Evolutionary conservation across 352 stramenopile genomes (phyloP).

Genomic region (Globisporangium acanthophoron): DNA sequence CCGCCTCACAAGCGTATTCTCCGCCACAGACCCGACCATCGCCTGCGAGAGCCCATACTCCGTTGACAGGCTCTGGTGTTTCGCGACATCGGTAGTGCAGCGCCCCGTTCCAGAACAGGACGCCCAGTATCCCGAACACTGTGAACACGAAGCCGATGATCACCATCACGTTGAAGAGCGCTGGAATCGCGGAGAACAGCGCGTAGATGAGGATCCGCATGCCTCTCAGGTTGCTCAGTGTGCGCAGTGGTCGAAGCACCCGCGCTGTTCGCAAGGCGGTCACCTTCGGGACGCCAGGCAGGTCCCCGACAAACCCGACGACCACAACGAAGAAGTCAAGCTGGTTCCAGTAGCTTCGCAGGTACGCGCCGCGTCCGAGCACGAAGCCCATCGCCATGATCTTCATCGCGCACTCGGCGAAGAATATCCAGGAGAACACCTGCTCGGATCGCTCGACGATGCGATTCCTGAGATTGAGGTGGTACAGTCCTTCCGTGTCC

Average conservation of each 20-base stretch:
- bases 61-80: conserved; percentile 46
- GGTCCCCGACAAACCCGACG: conserved; percentile 28
- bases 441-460: conserved; percentile 35
- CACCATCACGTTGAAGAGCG: conserved; percentile 64
- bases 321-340: conserved; percentile 87
- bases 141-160: conserved; percentile 64
- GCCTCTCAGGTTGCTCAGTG: conserved; percentile 35
- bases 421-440: conserved; percentile 58
- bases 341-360: conserved; percentile 76
- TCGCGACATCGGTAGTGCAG: conserved; percentile 42
- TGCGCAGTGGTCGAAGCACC: conserved; percentile 59
- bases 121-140: conserved; percentile 63
- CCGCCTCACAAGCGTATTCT: conserved; percentile 21
- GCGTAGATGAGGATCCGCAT: conserved; percentile 52
- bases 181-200: conserved; percentile 46
- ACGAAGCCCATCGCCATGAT: conserved; percentile 71
- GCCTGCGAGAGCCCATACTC: conserved; percentile 23
- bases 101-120: conserved; percentile 53
- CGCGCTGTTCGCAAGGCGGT: conserved; percentile 28
- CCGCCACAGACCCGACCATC: conserved; percentile 27
- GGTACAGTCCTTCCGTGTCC: conserved; percentile 17
- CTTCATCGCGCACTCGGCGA: conserved; percentile 72
- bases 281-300: conserved; percentile 34
- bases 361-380: conserved; percentile 48
- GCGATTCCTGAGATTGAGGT: conserved; percentile 24